Percentiles rank a stretch among this genome's conserved stretches.
Evolutionary conservation across 2,329 filamentous ascomycete species (phyloP).

Genomic region (Capronia epimyces): DNA sequence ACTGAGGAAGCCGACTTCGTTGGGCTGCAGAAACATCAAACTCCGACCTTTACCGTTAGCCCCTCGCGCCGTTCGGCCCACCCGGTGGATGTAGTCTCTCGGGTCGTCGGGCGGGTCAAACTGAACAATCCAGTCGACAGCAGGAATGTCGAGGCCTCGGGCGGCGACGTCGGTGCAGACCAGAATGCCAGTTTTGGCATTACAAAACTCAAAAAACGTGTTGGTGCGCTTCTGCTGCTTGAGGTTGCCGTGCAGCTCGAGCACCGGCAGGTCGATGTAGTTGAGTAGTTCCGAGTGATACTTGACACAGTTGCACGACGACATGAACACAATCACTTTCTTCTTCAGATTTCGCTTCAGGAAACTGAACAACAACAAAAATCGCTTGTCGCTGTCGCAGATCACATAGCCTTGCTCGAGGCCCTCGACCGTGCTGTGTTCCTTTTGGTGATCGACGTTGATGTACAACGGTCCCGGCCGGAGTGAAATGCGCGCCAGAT

Average conservation of each 20-base stretch:
- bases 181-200: constrained; percentile 75
- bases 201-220: constrained; percentile 95
- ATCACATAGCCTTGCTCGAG: constrained; percentile 94
- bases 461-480: constrained; percentile 89
- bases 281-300: constrained; percentile 95
- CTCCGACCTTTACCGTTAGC: constrained; percentile 77
- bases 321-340: constrained; percentile 97
- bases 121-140: constrained; percentile 94
- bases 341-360: constrained; percentile 87
- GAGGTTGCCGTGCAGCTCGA: constrained; percentile 87
- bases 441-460: constrained; percentile 86
- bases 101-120: constrained; percentile 92
- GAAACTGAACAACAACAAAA: constrained; percentile 90
- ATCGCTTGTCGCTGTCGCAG: constrained; percentile 88
- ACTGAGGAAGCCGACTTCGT: constrained; percentile 84
- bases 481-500: constrained; percentile 88
- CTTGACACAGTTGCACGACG: constrained; percentile 85
- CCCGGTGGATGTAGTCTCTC: constrained; percentile 88
- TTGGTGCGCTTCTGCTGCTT: constrained; percentile 99
- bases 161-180: constrained; percentile 97
- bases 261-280: constrained; percentile 88
- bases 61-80: constrained; percentile 88
- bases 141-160: constrained; percentile 88
- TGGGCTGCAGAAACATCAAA: constrained; percentile 87
- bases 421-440: constrained; percentile 86